Base-by-base conservation (phyloP, 2,329 filamentous ascomycete species). In the Fusarium sp. region DNA sequence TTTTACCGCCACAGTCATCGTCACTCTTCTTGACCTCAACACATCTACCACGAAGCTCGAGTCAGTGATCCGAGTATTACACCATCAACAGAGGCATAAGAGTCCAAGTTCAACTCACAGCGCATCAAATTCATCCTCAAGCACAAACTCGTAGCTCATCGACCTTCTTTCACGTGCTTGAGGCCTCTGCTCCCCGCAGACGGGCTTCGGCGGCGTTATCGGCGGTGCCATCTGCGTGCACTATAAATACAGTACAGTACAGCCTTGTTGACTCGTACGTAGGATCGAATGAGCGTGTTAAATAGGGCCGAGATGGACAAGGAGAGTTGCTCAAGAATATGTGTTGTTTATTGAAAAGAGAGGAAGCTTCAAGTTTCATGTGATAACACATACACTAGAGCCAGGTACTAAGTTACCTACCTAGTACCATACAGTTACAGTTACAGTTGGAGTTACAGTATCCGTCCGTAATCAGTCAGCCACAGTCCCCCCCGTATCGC, bases 101-200 rank as follows among this genome's bases (percentile, higher is more conserved):
- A 39, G 38, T 28, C 24, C 33, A 28, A 11, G 11, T 13, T 28
- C 42, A 39, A 83, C 86, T 74, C 81, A 89, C 87, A 89, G 80
- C 49, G 87, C 87, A 77, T 89, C 87, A 74, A 89, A 89, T 79
- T 89, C 88, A 42, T 88, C 85, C 63, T 87, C 84, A 35, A 82
- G 72, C 45, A 88, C 81, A 66, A 88, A 77, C 68, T 85, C 77
- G 49, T 76, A 79, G 45, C 73, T 73, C 45, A 79, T 55, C 31
- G 69, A 63, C 41, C 45, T 55, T 45, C 73, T 72, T 72, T 69
- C 70, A 69, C 67, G 66, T 74, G 70, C 57, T 48, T 74, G 69
- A 49, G 71, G 67, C 68, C 47, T 64, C 63, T 69, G 60, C 38
- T 74, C 73, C 49, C 73, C 70, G 59, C 66, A 71, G 64, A 72